Evolutionary conservation across 2,329 filamentous ascomycete species (phyloP).

Genomic region (Aspergillus ruber): DNA sequence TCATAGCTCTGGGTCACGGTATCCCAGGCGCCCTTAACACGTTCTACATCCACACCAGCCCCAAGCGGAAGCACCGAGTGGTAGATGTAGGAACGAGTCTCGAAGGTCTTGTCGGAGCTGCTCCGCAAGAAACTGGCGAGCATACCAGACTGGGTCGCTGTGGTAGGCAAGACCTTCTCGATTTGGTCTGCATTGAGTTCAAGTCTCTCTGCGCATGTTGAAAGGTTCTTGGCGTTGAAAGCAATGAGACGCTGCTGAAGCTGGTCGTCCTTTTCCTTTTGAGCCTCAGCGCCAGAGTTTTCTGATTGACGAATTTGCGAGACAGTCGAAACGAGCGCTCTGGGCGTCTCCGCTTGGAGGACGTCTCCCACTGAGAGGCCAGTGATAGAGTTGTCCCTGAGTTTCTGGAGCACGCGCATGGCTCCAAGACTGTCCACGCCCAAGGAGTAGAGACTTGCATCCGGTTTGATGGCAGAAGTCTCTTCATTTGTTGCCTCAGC

Average conservation of each 20-base stretch:
- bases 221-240: constrained; percentile 14
- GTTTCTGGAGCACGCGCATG: constrained; percentile 26
- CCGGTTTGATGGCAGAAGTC: constrained; percentile 9
- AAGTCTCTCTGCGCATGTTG: constrained; percentile 13
- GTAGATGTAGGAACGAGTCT: constrained; percentile 25
- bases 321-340: constrained; percentile 15
- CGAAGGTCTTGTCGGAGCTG: constrained; percentile 7
- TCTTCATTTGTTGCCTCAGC: constrained; percentile 10
- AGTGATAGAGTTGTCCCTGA: constrained; percentile 21
- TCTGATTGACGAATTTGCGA: constrained; percentile 2
- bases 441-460: constrained; percentile 15
- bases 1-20: constrained; percentile 20
- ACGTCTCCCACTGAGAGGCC: constrained; percentile 22
- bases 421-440: constrained; percentile 33
- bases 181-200: constrained; percentile 13
- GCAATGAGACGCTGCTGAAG: constrained; percentile 5
- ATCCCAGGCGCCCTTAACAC: constrained; percentile 19
- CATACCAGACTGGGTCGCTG: constrained; percentile 30
- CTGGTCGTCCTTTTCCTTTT: background rate
- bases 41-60: constrained; percentile 13
- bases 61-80: constrained; percentile 23
- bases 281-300: background rate
- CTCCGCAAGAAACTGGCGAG: constrained; percentile 27
- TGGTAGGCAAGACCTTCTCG: constrained; percentile 26
- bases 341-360: constrained; percentile 21